Conservation (phyloP, 495 filamentous ascomycete genomes). For the Daldinia vernicosa region DNA sequence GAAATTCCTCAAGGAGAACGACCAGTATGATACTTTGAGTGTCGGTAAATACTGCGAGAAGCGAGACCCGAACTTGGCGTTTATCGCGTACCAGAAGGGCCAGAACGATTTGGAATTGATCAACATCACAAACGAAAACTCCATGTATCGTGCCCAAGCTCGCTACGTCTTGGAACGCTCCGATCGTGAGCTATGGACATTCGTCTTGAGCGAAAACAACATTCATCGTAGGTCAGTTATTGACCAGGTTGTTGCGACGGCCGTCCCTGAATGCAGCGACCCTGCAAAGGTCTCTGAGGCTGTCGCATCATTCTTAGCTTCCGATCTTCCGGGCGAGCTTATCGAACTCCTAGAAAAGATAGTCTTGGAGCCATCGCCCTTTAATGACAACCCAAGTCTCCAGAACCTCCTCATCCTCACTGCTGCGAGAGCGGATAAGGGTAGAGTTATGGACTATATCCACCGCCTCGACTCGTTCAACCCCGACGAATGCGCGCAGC, state of each 20-base stretch:
- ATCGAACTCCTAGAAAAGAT: conserved; percentile 99
- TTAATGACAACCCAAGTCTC: conserved; percentile 95
- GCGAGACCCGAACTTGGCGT: conserved; percentile 95
- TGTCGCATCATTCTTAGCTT: conserved; percentile 88
- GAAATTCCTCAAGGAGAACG: conserved; percentile 98
- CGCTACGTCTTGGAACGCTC: conserved; percentile 92
- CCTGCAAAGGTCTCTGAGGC: conserved; percentile 96
- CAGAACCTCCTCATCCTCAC: conserved; percentile 98
- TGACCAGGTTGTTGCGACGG: conserved; percentile 96
- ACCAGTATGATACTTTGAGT: conserved; percentile 90
- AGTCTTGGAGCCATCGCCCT: conserved; percentile 93
- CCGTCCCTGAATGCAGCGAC: conserved; percentile 92
- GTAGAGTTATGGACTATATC: conserved; percentile 96
- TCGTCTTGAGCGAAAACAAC: conserved; percentile 95
- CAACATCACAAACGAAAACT: conserved; percentile 97
- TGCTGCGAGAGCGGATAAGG: conserved; percentile 95
- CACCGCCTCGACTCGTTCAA: conserved; percentile 88
- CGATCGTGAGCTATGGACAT: conserved; percentile 91
- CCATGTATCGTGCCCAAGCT: conserved; percentile 97
- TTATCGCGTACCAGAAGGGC: conserved; percentile 94
- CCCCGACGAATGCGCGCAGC: conserved; percentile 88
- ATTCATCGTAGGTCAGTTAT: conserved; percentile 90
- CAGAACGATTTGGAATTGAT: conserved; percentile 98
- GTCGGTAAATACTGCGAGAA: conserved; percentile 99
- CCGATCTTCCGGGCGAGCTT: conserved; percentile 90